Conservation (phyloP, 495 filamentous ascomycete species). For the Aspergillus diversus region DNA sequence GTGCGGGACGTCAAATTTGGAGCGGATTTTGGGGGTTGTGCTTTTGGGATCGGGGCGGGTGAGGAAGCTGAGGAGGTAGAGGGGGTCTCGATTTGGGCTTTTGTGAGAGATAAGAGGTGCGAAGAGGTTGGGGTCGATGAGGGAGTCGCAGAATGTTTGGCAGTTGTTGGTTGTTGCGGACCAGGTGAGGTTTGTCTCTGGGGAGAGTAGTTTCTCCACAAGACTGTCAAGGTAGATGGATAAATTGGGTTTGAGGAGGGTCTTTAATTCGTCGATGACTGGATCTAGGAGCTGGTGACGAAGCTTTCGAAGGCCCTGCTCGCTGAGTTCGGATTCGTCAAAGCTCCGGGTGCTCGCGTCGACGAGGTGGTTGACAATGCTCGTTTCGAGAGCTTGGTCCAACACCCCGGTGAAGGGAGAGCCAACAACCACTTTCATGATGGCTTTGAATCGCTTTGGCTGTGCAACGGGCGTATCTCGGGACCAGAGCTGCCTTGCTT, state of each 20-base stretch:
- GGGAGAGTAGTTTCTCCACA: conserved; percentile 25
- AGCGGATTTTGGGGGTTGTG: conserved; percentile 12
- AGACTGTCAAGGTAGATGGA: conserved; percentile 31
- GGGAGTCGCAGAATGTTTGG: conserved; percentile 10
- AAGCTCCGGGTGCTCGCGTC: conserved; percentile 18
- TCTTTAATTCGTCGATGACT: conserved; percentile 13
- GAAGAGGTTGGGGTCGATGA: conserved; percentile 23
- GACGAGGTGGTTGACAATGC: conserved; percentile 32
- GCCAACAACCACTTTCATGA: conserved; percentile 47
- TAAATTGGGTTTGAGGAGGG: conserved; percentile 21
- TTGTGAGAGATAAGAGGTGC: conserved; percentile 30
- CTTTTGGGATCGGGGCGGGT: conserved; percentile 25
- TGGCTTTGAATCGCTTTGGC: conserved; percentile 38
- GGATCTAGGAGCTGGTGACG: neutral
- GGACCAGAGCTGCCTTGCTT: conserved; percentile 13
- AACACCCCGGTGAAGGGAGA: conserved; percentile 34
- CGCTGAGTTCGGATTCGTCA: conserved; percentile 14
- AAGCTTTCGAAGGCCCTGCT: neutral
- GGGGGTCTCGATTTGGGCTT: conserved; percentile 12
- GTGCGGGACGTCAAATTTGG: conserved; percentile 41
- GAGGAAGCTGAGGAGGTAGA: conserved; percentile 45
- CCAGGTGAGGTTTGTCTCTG: conserved; percentile 4
- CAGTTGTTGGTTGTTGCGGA: conserved; percentile 7
- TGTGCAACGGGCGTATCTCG: conserved; percentile 19
- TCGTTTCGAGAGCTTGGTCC: conserved; percentile 18